Conservation (phyloP, 305 asterid genomes). For the Fraxinus greggii region DNA sequence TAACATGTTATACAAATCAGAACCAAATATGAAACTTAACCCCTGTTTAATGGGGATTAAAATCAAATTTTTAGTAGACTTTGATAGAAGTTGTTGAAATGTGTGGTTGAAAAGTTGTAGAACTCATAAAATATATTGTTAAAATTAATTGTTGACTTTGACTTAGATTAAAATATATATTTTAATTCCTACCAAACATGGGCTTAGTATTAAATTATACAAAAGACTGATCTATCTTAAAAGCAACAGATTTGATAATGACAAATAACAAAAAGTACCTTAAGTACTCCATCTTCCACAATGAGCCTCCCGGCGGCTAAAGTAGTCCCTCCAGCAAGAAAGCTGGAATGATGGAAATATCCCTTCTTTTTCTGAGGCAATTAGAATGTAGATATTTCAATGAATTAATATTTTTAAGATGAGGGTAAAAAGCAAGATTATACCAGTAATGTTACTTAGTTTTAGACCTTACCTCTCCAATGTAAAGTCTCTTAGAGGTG, state of each 20-base stretch:
- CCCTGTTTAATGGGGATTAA: no score
- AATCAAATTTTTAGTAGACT: no score
- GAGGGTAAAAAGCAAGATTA: not conserved
- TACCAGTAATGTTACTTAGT: not conserved
- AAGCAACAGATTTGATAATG: not conserved
- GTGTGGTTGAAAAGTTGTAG: no score
- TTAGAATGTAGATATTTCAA: slow-evolving; percentile 2
- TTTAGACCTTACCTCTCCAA: slow-evolving; percentile 42
- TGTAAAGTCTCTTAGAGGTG: slow-evolving; percentile 45
- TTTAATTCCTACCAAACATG: no score
- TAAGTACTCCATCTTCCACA: slow-evolving; percentile 54
- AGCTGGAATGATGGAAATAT: slow-evolving; percentile 57
- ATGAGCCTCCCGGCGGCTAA: slow-evolving; percentile 71
- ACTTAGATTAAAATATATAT: no score
- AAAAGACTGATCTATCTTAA: not conserved
- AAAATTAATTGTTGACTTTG: no score
- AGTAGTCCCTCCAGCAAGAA: slow-evolving; percentile 65
- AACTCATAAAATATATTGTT: no score
- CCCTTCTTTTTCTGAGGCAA: slow-evolving; percentile 64
- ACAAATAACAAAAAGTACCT: slow-evolving; percentile 38
- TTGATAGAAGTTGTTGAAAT: no score
- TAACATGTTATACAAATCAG: not conserved
- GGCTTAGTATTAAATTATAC: not conserved
- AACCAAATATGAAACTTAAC: not conserved
- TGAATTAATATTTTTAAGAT: not conserved